These are phyloP conservation scores for Lepiota venenata DNA, from an alignment of 768 basidiomycete species.

Conservation along the genomic window DNA sequence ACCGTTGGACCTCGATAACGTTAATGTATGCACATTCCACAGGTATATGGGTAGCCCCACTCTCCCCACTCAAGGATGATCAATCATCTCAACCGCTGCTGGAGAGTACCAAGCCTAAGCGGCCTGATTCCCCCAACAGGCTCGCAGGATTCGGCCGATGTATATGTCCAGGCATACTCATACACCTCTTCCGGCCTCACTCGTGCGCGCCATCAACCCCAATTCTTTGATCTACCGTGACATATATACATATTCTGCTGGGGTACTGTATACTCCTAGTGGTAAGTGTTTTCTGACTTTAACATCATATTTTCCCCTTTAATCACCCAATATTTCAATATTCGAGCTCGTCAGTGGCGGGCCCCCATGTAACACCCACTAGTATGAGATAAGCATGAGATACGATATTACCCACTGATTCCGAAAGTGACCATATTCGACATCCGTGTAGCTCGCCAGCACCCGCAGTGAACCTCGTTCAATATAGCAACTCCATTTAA, in stretches of 20 bases:
- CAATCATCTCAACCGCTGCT: background rate
- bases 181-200: slow-evolving; percentile 20
- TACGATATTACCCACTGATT: slow-evolving; percentile 10
- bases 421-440: slow-evolving; percentile 3
- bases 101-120: background rate
- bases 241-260: slow-evolving; percentile 15
- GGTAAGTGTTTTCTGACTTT: too few species aligned
- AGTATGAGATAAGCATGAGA: background rate
- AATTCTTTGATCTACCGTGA: background rate
- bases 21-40: slow-evolving; percentile 25
- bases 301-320: too few species aligned
- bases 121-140: slow-evolving; percentile 19
- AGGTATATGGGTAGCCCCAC: background rate
- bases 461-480: background rate
- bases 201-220: background rate
- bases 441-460: slow-evolving; percentile 8
- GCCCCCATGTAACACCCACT: background rate
- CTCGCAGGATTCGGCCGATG: slow-evolving; percentile 19
- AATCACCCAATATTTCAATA: too few species aligned
- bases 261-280: slow-evolving; percentile 17
- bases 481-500: background rate
- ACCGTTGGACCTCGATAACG: slow-evolving; percentile 35
- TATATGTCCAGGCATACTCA: slow-evolving; percentile 17
- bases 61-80: slow-evolving; percentile 20
- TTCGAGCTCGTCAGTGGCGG: background rate